Percentiles rank a stretch among this genome's conserved stretches.
These are phyloP conservation scores for Fusarium sp. DNA, from an alignment of 2,329 filamentous ascomycete species.

Conservation along the genomic window DNA sequence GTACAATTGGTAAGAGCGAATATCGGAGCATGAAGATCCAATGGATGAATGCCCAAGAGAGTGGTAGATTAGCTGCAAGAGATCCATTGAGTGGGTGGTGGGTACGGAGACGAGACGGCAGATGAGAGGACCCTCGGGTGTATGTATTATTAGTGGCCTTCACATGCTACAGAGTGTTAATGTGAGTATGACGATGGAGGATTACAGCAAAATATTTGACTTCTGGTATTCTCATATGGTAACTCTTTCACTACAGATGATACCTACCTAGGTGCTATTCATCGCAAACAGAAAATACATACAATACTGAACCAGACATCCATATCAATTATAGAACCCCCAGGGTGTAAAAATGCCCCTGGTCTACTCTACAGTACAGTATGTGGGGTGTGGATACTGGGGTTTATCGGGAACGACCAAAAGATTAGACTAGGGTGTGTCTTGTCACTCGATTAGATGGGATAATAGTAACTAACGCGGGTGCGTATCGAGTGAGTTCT, in stretches of 20 bases:
- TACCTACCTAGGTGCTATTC: background rate
- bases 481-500: slow-evolving; percentile 36
- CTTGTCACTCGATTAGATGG: slow-evolving; percentile 41
- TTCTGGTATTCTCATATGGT: background rate
- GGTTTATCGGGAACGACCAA: slow-evolving; percentile 40
- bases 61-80: slow-evolving; percentile 23
- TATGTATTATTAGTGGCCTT: slow-evolving; percentile 12
- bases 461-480: slow-evolving; percentile 34
- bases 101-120: slow-evolving; percentile 21
- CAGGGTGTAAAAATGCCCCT: slow-evolving; percentile 22
- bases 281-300: background rate
- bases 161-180: background rate
- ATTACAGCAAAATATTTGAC: background rate
- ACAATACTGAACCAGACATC: background rate
- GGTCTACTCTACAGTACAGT: background rate
- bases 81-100: slow-evolving; percentile 18
- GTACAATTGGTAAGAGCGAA: slow-evolving; percentile 19
- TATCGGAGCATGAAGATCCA: slow-evolving; percentile 27
- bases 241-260: background rate
- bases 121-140: slow-evolving; percentile 12
- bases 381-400: slow-evolving; percentile 34
- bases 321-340: background rate
- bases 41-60: slow-evolving; percentile 11
- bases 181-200: background rate
- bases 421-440: slow-evolving; percentile 33